Evolutionary conservation across 768 basidiomycete genomes (phyloP).

Genomic region (Hirschioporus abietinus): DNA sequence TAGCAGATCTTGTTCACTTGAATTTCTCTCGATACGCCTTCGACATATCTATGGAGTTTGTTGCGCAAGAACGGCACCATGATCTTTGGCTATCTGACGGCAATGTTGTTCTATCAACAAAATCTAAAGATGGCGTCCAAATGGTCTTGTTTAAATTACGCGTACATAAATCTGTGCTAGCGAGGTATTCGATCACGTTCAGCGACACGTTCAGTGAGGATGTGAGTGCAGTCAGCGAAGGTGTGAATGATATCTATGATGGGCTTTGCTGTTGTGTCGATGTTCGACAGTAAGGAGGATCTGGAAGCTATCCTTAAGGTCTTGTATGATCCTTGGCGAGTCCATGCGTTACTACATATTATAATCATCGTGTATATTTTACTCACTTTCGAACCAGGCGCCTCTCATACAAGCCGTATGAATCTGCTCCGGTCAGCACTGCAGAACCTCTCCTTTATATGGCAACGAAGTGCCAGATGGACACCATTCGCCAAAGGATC

Average conservation of each 20-base stretch:
- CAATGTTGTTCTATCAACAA: slow-evolving; percentile 26
- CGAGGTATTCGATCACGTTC: slow-evolving; percentile 14
- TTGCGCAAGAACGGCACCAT: slow-evolving; percentile 13
- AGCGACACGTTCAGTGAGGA: slow-evolving; percentile 13
- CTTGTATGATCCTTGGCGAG: background rate
- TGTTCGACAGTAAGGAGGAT: slow-evolving; percentile 14
- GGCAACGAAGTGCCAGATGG: slow-evolving; percentile 32
- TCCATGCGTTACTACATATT: background rate
- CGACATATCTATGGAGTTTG: background rate
- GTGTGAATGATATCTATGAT: slow-evolving; percentile 13
- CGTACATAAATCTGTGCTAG: slow-evolving; percentile 17
- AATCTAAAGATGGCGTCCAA: slow-evolving; percentile 1
- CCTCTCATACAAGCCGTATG: background rate
- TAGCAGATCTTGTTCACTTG: background rate
- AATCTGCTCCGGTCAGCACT: background rate
- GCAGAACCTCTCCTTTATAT: slow-evolving; percentile 27
- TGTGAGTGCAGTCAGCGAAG: slow-evolving; percentile 8
- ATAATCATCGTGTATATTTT: background rate
- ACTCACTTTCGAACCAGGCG: background rate
- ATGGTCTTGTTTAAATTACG: slow-evolving; percentile 14
- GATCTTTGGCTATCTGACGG: slow-evolving; percentile 28
- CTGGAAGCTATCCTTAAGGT: slow-evolving; percentile 8
- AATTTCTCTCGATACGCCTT: background rate
- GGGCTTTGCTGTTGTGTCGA: slow-evolving; percentile 14
- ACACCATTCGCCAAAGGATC: slow-evolving; percentile 26